Conservation (phyloP, 1,284 basidiomycete species). For the Tilletia caries region DNA sequence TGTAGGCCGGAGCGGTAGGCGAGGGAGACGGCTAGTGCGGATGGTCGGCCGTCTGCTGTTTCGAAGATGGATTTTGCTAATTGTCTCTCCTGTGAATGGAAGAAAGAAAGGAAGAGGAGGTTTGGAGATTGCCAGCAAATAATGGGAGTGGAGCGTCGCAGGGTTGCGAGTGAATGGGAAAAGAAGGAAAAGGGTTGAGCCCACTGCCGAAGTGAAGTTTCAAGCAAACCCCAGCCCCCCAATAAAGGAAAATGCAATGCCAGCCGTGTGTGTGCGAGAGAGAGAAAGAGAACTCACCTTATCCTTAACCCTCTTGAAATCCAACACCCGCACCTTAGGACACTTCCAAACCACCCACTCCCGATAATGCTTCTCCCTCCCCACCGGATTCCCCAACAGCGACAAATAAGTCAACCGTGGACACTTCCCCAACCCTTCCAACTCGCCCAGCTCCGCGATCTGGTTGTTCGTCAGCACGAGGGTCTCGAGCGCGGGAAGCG, state of each 20-base stretch:
- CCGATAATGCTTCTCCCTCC: constrained; percentile 91
- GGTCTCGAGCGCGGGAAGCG: constrained; percentile 76
- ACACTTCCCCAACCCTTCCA: constrained; percentile 72
- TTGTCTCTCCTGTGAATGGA: constrained; percentile 8
- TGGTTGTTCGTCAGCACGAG: constrained; percentile 57
- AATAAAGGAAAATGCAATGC: no score
- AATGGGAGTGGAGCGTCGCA: no score
- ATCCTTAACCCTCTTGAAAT: constrained; percentile 93
- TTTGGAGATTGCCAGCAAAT: background rate
- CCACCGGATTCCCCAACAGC: constrained; percentile 84
- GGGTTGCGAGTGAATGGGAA: no score
- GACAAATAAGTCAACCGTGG: constrained; percentile 75
- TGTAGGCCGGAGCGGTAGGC: background rate
- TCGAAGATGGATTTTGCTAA: constrained; percentile 16
- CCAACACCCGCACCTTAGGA: constrained; percentile 76
- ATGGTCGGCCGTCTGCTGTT: constrained; percentile 11
- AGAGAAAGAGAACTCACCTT: constrained; percentile 64
- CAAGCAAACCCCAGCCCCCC: no score
- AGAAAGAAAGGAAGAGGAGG: background rate
- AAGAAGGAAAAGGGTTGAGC: no score
- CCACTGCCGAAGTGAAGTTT: no score
- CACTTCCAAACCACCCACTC: constrained; percentile 69
- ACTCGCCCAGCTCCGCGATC: constrained; percentile 71
- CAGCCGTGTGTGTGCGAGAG: no score
- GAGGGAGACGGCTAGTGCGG: background rate